A percentile compares a stretch with the other conserved stretches of the same genome.
Evolutionary conservation across 202 grass and related monocot genomes (phyloP).

Genomic region (Brachypodium distachyon): DNA sequence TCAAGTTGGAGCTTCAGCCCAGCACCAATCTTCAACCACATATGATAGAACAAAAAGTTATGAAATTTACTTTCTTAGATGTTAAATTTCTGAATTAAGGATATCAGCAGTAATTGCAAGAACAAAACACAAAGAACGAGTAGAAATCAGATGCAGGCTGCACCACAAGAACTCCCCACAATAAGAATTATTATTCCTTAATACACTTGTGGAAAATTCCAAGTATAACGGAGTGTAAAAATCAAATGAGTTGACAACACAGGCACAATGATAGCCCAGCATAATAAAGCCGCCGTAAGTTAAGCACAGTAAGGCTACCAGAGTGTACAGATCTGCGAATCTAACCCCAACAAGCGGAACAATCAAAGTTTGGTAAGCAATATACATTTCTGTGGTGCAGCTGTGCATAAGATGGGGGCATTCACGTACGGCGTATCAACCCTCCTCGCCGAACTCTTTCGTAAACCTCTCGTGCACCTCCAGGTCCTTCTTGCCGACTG

Average conservation of each 20-base stretch:
- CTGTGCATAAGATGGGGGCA: background rate
- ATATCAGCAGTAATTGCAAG: background rate
- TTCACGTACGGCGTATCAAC: conserved; percentile 11
- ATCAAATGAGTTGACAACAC: conserved; percentile 30
- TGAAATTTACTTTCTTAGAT: no score
- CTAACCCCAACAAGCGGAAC: conserved; percentile 20
- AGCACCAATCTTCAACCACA: background rate
- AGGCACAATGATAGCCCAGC: conserved; percentile 12
- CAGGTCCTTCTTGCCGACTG: conserved; percentile 80
- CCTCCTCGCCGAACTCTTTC: conserved; percentile 86
- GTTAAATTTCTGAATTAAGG: background rate
- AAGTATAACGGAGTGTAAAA: conserved; percentile 7
- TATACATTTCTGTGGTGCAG: conserved; percentile 43
- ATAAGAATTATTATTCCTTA: conserved; percentile 24
- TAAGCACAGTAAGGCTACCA: conserved; percentile 15
- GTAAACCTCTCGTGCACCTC: conserved; percentile 95
- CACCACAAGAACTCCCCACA: conserved; percentile 29
- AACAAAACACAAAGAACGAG: background rate
- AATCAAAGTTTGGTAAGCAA: conserved; percentile 36
- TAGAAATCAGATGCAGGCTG: conserved; percentile 10
- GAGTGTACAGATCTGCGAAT: conserved; percentile 29
- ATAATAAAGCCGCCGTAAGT: background rate
- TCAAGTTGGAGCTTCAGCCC: no score
- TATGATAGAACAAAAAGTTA: no score
- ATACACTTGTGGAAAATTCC: conserved; percentile 33